Percentiles rank a stretch among this genome's conserved stretches.
phyloP scores from a whole-genome alignment of 2,329 filamentous ascomycete species.

The Cladobotryum protrusum region DNA sequence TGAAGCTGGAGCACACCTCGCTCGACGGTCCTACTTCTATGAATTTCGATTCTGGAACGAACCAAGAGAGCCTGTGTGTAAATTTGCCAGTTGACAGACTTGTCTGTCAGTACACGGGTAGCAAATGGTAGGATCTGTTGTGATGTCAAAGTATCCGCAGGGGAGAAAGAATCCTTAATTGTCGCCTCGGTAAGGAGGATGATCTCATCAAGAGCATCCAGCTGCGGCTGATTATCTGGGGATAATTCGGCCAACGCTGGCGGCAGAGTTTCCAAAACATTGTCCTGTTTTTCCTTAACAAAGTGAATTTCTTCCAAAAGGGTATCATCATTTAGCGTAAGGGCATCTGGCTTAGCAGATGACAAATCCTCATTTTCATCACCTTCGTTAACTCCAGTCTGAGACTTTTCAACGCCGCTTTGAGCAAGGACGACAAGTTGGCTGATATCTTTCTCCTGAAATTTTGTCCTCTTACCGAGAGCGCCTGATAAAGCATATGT shows the following conservation, averaged over 20 bases:
- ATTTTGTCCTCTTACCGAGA: constrained; percentile 78
- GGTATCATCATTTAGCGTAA: constrained; percentile 87
- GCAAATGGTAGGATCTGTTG: constrained; percentile 93
- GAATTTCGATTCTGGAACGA: constrained; percentile 81
- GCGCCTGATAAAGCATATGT: constrained; percentile 78
- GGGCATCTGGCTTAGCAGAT: constrained; percentile 51
- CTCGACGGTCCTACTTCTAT: constrained; percentile 81
- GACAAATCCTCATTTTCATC: constrained; percentile 18
- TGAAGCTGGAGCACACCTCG: constrained; percentile 87
- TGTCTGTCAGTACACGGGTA: constrained; percentile 77
- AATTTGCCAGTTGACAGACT: constrained; percentile 94
- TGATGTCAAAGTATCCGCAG: constrained; percentile 77
- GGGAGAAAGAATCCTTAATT: constrained; percentile 80
- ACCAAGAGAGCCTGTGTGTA: constrained; percentile 92
- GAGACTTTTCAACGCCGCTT: constrained; percentile 46
- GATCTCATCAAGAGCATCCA: constrained; percentile 80
- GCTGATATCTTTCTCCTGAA: constrained; percentile 72
- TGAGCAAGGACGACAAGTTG: constrained; percentile 88
- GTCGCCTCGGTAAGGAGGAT: constrained; percentile 84
- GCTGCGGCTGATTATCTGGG: constrained; percentile 73
- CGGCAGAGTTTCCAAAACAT: constrained; percentile 46
- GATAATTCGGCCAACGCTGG: constrained; percentile 56
- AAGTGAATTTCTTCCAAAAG: constrained; percentile 84
- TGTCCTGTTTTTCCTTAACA: constrained; percentile 43
- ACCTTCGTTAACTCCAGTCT: constrained; percentile 10